Conservation (phyloP, 768 basidiomycete genomes). For the Macrolepiota fuliginosa region DNA sequence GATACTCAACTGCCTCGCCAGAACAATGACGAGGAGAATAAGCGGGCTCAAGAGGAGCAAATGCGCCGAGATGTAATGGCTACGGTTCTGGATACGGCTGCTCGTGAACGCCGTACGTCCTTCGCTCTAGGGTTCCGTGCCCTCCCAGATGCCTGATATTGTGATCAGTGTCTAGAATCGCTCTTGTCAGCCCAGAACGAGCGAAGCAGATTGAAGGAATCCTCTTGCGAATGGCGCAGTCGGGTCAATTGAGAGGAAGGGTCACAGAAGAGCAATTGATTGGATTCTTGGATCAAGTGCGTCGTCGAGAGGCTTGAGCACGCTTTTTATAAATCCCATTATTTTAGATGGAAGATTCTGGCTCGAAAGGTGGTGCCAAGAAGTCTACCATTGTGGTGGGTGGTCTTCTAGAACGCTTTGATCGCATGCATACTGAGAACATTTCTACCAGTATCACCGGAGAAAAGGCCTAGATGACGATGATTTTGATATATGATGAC, state of each 20-base stretch:
- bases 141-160: constrained; percentile 1
- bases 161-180: constrained; percentile 75
- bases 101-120: constrained; percentile 75
- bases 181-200: constrained; percentile 80
- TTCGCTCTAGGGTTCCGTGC: background rate
- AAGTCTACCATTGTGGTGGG: constrained; percentile 61
- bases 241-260: constrained; percentile 73
- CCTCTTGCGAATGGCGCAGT: constrained; percentile 78
- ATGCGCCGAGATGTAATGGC: constrained; percentile 75
- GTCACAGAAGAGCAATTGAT: constrained; percentile 84
- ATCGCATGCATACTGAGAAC: background rate
- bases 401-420: background rate
- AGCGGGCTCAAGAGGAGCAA: constrained; percentile 67
- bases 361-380: constrained; percentile 54
- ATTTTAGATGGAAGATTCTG: constrained; percentile 26
- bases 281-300: constrained; percentile 83
- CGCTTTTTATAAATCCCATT: background rate
- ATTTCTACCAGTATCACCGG: constrained; percentile 50
- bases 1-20: background rate
- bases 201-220: constrained; percentile 79
- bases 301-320: constrained; percentile 6
- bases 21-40: constrained; percentile 48
- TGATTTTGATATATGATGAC: constrained; percentile 52
- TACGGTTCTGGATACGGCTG: constrained; percentile 72
- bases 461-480: constrained; percentile 68